phyloP scores from a whole-genome alignment of 23 red algal species.

The Gracilaria caudata region DNA sequence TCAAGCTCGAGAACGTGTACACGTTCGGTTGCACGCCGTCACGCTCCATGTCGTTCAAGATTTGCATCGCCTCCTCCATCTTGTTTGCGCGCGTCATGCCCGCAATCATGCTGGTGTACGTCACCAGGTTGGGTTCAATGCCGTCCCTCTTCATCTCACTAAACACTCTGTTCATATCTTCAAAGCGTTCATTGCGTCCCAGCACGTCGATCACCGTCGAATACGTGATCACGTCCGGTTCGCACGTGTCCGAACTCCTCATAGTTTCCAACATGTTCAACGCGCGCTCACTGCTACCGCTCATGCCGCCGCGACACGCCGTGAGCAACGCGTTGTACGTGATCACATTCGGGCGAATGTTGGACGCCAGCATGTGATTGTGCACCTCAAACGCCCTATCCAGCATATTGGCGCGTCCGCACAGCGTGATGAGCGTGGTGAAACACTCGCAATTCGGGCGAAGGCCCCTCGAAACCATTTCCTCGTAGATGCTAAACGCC shows the following conservation, averaged over 20 bases:
- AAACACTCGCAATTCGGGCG: constrained; percentile 68
- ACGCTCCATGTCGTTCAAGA: constrained; percentile 41
- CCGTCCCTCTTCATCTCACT: constrained; percentile 42
- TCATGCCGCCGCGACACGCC: constrained; percentile 35
- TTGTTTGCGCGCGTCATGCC: constrained; percentile 42
- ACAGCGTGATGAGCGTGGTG: constrained; percentile 78
- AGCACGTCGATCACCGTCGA: constrained; percentile 72
- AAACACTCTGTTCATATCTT: constrained; percentile 33
- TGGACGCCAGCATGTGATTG: constrained; percentile 62
- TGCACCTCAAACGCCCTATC: constrained; percentile 73
- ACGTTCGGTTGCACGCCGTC: constrained; percentile 69
- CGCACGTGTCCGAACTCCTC: neutral
- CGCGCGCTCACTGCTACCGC: constrained; percentile 14
- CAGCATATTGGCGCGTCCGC: constrained; percentile 54
- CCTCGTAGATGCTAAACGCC: constrained; percentile 77
- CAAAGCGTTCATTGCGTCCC: constrained; percentile 59
- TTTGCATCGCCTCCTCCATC: constrained; percentile 41
- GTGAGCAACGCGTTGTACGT: constrained; percentile 83
- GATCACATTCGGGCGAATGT: constrained; percentile 69
- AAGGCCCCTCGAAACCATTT: constrained; percentile 69
- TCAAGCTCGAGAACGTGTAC: constrained; percentile 76
- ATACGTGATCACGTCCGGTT: constrained; percentile 77
- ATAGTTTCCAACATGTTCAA: constrained; percentile 50
- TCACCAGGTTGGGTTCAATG: constrained; percentile 72
- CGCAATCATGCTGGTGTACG: constrained; percentile 66